These are phyloP conservation scores for Blastocrithidia nonstop DNA, from an alignment of 208 protist species.

Conservation along the genomic window DNA sequence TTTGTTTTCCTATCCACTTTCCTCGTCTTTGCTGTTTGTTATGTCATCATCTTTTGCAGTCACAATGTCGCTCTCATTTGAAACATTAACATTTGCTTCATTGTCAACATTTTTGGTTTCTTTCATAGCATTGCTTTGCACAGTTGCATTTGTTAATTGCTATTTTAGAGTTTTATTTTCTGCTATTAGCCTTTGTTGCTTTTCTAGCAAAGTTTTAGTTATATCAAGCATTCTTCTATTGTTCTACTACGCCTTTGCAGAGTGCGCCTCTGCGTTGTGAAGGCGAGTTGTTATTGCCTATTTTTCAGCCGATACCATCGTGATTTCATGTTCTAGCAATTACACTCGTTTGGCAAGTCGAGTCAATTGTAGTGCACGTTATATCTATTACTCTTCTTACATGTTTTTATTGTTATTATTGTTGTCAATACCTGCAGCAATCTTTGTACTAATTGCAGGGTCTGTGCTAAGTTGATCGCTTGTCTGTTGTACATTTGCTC, in stretches of 20 bases:
- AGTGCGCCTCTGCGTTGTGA: slow-evolving; percentile 6
- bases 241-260: slow-evolving; percentile 7
- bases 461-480: no score
- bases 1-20: no score
- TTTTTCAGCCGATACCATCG: slow-evolving; percentile 6
- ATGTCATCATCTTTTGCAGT: no score
- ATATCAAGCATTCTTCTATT: slow-evolving; percentile 23
- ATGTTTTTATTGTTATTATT: slow-evolving; percentile 1
- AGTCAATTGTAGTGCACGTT: not conserved
- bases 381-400: slow-evolving; percentile 2
- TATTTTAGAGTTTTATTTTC: slow-evolving; percentile 12
- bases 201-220: slow-evolving; percentile 18
- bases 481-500: no score
- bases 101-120: no score
- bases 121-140: no score
- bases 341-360: no score
- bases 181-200: slow-evolving; percentile 9
- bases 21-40: no score
- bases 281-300: slow-evolving; percentile 9
- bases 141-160: no score
- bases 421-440: not conserved
- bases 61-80: no score
- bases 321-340: slow-evolving; percentile 14
- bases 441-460: no score
- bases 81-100: no score